Evolutionary conservation across 495 filamentous ascomycete species (phyloP), one percentile per base, ranked within the genome.

Genomic region (Xylaria telfairii): DNA sequence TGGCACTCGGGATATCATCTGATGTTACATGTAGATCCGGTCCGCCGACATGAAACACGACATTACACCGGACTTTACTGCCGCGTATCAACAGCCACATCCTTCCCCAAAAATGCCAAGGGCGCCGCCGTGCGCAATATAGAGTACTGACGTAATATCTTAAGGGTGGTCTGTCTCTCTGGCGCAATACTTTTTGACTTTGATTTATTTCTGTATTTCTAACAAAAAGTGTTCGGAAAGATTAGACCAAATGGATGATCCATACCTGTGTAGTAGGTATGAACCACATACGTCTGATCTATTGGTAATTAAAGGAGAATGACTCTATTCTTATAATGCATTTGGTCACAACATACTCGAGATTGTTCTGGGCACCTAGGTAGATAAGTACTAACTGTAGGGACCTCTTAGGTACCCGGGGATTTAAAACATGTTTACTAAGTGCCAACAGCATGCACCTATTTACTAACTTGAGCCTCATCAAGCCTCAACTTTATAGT

Each of bases 1-100:
- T 21, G 65, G 49, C 39, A 24, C 34, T 34, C 46, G 65, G 51
- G 53, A 67, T 57, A 34, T 66, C 53, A 39, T 68, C 26, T 60
- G 34, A 59, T 37, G 49, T 17, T 49, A 15, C 32, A 6, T 46
- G 66, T 44, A 68, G 66, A 68, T 68, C 66, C 41, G 53, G 66
- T 4, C 66, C 66, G 32, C 42, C 53, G 21, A 68, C 28, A 3
- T 68, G 66, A 68, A 68, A 68, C 66, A 57, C n/a, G 5, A 24
- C 47, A 54, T 66, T 54, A 42, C 47, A 66, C 47, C 32, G 42
- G 42, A 66, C 21, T 66, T n/a, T 54, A 54, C 34, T 54, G 34
- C 46, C 64, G 64, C 8, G 64, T 54, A 66, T 66, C 64, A 41
- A 66, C 49, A 21, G 10, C 17, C 42, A 24, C 61, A 32, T 34